Percentiles rank a stretch among this genome's conserved stretches.
phyloP scores from a whole-genome alignment of 768 basidiomycete species.

The Chalciporus chontae region DNA sequence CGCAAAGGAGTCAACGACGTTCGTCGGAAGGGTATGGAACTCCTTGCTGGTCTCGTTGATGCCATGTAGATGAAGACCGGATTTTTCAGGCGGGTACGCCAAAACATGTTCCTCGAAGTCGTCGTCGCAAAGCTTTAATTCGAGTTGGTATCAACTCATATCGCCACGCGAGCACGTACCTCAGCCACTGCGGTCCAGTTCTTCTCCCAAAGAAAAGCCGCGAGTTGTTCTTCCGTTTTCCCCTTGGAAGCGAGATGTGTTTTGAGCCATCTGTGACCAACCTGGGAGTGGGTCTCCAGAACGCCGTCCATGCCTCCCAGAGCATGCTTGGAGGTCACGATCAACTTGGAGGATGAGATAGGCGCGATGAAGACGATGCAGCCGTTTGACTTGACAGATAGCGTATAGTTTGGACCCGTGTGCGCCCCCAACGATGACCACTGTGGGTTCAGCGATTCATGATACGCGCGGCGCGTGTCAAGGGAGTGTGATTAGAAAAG shows the following conservation, averaged over 20 bases:
- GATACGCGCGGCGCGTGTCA: too few species aligned
- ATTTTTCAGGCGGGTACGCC: slow-evolving; percentile 74
- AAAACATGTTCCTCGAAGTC: slow-evolving; percentile 96
- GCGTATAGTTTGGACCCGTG: slow-evolving; percentile 73
- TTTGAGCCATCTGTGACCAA: slow-evolving; percentile 80
- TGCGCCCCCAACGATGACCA: slow-evolving; percentile 71
- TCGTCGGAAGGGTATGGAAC: slow-evolving; percentile 70
- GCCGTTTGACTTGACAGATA: slow-evolving; percentile 93
- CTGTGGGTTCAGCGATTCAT: slow-evolving; percentile 34
- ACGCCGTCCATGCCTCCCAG: slow-evolving; percentile 54
- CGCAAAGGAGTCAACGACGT: slow-evolving; percentile 74
- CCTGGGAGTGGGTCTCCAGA: slow-evolving; percentile 68
- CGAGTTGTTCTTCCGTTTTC: slow-evolving; percentile 72
- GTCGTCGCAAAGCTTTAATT: slow-evolving; percentile 81
- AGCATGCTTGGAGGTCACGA: slow-evolving; percentile 93
- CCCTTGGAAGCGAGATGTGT: slow-evolving; percentile 38
- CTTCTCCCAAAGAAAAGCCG: slow-evolving; percentile 68
- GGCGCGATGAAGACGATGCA: slow-evolving; percentile 96
- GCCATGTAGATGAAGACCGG: slow-evolving; percentile 92
- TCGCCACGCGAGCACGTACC: too few species aligned
- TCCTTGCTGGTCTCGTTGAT: slow-evolving; percentile 65
- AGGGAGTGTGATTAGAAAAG: too few species aligned
- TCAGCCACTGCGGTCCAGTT: slow-evolving; percentile 91
- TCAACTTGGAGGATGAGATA: slow-evolving; percentile 64
- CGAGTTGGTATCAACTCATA: too few species aligned